phyloP scores from a whole-genome alignment of 2,329 filamentous ascomycete species.

The Dothideomycetes sp. region DNA sequence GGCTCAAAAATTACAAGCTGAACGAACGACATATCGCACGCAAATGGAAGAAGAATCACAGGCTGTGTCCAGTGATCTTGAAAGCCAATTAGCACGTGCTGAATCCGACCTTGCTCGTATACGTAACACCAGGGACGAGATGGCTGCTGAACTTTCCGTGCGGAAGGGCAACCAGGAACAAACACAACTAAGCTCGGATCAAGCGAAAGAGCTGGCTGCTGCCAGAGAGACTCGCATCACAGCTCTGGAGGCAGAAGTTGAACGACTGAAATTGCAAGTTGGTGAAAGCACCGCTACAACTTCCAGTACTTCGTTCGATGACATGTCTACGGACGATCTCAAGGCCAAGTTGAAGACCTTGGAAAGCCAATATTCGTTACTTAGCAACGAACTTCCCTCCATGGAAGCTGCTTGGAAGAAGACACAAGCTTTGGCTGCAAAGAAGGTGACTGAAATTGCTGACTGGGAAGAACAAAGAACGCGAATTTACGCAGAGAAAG shows the following conservation, averaged over 20 bases:
- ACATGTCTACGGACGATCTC: slow-evolving; percentile 60
- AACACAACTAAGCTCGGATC: slow-evolving; percentile 57
- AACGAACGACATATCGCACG: slow-evolving; percentile 71
- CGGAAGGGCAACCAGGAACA: slow-evolving; percentile 73
- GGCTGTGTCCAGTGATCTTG: slow-evolving; percentile 62
- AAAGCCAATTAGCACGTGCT: slow-evolving; percentile 68
- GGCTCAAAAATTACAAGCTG: slow-evolving; percentile 72
- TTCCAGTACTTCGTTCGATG: slow-evolving; percentile 37
- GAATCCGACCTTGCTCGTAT: slow-evolving; percentile 83
- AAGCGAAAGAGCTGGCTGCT: slow-evolving; percentile 69
- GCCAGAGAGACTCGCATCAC: slow-evolving; percentile 73
- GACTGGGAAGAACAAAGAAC: slow-evolving; percentile 69
- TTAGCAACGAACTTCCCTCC: slow-evolving; percentile 78
- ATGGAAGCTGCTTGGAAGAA: slow-evolving; percentile 90
- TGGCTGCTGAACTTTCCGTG: slow-evolving; percentile 70
- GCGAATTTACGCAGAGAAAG: slow-evolving; percentile 74
- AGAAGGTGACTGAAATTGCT: slow-evolving; percentile 72
- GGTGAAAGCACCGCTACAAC: slow-evolving; percentile 33
- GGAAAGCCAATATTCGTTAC: slow-evolving; percentile 69
- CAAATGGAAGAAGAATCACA: slow-evolving; percentile 76
- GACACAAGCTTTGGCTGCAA: slow-evolving; percentile 71
- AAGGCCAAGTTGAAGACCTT: slow-evolving; percentile 64
- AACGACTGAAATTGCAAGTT: slow-evolving; percentile 54
- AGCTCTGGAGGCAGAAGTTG: slow-evolving; percentile 73
- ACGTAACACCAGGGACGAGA: slow-evolving; percentile 73